Evolutionary conservation across 768 basidiomycete genomes (phyloP).

Genomic region (Kwoniella shandongensis): DNA sequence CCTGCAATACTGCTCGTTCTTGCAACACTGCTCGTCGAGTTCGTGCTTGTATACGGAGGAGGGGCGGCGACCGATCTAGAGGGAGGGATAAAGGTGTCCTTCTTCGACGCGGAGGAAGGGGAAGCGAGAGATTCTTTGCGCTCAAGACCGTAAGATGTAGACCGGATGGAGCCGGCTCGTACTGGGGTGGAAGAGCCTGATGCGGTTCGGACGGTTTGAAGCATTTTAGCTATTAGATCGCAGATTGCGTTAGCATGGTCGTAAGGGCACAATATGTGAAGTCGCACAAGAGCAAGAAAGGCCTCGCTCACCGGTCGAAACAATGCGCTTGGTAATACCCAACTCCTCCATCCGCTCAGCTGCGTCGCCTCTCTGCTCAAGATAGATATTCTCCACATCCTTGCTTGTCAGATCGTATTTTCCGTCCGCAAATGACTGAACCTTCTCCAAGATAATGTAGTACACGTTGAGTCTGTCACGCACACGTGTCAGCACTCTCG

Average conservation of each 20-base stretch:
- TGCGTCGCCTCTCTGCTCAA: slow-evolving; percentile 78
- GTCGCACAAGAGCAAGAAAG: no score
- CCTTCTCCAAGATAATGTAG: slow-evolving; percentile 91
- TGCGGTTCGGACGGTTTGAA: slow-evolving; percentile 44
- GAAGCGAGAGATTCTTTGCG: slow-evolving; percentile 56
- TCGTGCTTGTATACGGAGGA: slow-evolving; percentile 59
- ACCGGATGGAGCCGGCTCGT: slow-evolving; percentile 21
- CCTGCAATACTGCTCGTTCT: slow-evolving; percentile 51
- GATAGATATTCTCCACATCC: slow-evolving; percentile 74
- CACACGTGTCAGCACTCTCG: no score
- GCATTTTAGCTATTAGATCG: slow-evolving; percentile 41
- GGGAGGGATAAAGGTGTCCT: slow-evolving; percentile 26
- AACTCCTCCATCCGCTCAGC: slow-evolving; percentile 75
- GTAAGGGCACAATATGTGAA: no score
- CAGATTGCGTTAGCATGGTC: no score
- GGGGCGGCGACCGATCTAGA: slow-evolving; percentile 49
- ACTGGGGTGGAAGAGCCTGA: slow-evolving; percentile 27
- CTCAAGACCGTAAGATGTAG: slow-evolving; percentile 47
- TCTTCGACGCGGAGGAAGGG: slow-evolving; percentile 14
- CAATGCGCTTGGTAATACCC: slow-evolving; percentile 75
- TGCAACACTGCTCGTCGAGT: slow-evolving; percentile 48
- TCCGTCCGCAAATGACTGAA: slow-evolving; percentile 74
- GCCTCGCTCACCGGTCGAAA: slow-evolving; percentile 72
- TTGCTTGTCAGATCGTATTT: slow-evolving; percentile 71
- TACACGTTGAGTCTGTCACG: slow-evolving; percentile 92